Conservation (phyloP, 495 filamentous ascomycete genomes). For the Amphirosellinia nigrospora region DNA sequence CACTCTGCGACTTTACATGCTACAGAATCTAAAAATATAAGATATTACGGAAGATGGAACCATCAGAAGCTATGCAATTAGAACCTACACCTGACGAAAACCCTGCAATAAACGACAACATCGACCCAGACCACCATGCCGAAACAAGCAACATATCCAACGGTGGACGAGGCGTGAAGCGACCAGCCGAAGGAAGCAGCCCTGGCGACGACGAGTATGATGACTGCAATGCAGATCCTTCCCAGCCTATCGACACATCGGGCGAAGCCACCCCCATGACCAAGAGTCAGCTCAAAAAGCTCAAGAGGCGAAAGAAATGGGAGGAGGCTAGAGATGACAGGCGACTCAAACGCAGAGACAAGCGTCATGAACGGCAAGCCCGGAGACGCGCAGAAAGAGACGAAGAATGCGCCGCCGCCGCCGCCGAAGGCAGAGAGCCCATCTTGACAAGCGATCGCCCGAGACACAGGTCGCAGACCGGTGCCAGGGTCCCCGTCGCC, state of each 20-base stretch:
- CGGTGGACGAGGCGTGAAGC: constrained; percentile 17
- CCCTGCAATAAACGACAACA: background rate
- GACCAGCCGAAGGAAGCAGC: constrained; percentile 23
- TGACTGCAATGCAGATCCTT: constrained; percentile 11
- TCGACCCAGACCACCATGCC: background rate
- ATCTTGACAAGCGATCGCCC: constrained; percentile 23
- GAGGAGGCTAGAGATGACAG: constrained; percentile 72
- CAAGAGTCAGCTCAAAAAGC: constrained; percentile 82
- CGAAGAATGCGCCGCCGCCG: constrained; percentile 49
- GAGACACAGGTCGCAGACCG: constrained; percentile 45
- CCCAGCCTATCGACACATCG: constrained; percentile 2
- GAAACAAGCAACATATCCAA: background rate
- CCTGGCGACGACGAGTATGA: background rate
- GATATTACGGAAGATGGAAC: constrained; percentile 15
- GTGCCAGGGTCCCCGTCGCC: constrained; percentile 67
- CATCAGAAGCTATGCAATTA: background rate
- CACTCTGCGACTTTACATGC: background rate
- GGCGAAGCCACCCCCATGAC: constrained; percentile 58
- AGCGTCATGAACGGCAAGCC: constrained; percentile 67
- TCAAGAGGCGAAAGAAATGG: constrained; percentile 68
- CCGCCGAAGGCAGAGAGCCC: constrained; percentile 48
- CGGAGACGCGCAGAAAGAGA: constrained; percentile 53
- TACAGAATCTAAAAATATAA: background rate
- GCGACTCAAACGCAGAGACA: constrained; percentile 74
- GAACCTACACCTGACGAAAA: constrained; percentile 1